These are phyloP conservation scores for Astragalus glycyphyllos DNA, from an alignment of 306 rosid species.

Conservation along the genomic window DNA sequence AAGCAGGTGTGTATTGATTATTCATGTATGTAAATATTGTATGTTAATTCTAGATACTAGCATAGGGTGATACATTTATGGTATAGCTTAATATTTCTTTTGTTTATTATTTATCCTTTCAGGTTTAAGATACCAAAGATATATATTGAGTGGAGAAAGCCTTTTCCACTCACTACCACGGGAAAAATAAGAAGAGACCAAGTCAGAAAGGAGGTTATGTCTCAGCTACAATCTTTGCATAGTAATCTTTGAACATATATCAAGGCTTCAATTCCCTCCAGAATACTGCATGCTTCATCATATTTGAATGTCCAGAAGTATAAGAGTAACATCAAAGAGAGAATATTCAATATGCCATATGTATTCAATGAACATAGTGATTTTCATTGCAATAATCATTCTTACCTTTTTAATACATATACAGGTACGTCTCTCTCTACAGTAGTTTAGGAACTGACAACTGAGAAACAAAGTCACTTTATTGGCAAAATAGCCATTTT, in stretches of 20 bases:
- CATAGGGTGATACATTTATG: no score
- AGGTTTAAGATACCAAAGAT: slow-evolving; percentile 89
- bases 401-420: no score
- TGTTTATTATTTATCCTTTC: slow-evolving; percentile 14
- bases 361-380: no score
- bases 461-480: no score
- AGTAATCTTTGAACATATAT: slow-evolving; percentile 63
- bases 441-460: no score
- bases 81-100: neutral
- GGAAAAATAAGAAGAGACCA: slow-evolving; percentile 77
- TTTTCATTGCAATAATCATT: no score
- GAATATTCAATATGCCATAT: no score
- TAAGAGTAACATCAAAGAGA: no score
- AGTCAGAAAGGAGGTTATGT: slow-evolving; percentile 56
- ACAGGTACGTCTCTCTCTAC: no score
- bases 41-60: no score
- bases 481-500: no score
- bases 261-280: neutral
- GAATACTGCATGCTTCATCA: slow-evolving; percentile 6
- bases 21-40: no score
- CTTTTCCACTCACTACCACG: slow-evolving; percentile 73
- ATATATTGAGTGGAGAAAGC: slow-evolving; percentile 61
- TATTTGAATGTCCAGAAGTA: neutral
- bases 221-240: slow-evolving; percentile 49
- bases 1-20: slow-evolving; percentile 55